Evolutionary conservation across 306 rosid genomes (phyloP), one percentile per base, ranked within the genome.

Genomic region (Betula pendula): DNA sequence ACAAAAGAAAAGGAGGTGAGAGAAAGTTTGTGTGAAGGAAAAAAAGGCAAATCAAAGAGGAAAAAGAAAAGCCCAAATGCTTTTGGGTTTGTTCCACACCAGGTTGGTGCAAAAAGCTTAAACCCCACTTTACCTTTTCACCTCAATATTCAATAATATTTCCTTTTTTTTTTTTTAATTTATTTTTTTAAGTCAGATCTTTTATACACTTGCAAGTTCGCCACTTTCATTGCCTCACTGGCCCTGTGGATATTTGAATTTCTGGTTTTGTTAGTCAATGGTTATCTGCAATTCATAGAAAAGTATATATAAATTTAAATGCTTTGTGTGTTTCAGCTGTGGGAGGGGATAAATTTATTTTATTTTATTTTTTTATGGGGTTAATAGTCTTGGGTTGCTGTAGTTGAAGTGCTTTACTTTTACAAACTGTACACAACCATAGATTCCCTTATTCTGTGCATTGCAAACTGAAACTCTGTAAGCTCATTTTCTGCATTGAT

Each of bases 371-470:
- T 31, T 29, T 73, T 74, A 59, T 50, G 20, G 56, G 66, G 71
- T 70, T 74, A 75, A 80, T 91, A 87, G 88, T 89, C 88, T 85
- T 60, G 79, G 76, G 88, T 74, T 83, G 75, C 79, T 80, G 71
- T 85, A 52, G 81, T 80, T 75, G 76, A 83, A 84, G 77, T 87
- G 88, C 92, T 88, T 85, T 69, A 73, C 92, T 81, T 81, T 85
- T 91, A 71, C 83, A 71, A 73, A 79, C 69, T 86, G 89, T 86
- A 85, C 82, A 79, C 86, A 66, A 72, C 88, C 85, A 87, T 83
- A 80, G 87, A 93, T 93, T 90, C 98, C 88, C 73, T 35, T 16
- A 67, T 59, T 75, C 58, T 75, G 75, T 75, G 83, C 82, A 76
- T 82, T 89, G 70, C 87, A 66, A 81, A 79, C 87, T 82, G 65